phyloP scores from a whole-genome alignment of 2,329 filamentous ascomycete species.

The Aspergillus novofumigatus region DNA sequence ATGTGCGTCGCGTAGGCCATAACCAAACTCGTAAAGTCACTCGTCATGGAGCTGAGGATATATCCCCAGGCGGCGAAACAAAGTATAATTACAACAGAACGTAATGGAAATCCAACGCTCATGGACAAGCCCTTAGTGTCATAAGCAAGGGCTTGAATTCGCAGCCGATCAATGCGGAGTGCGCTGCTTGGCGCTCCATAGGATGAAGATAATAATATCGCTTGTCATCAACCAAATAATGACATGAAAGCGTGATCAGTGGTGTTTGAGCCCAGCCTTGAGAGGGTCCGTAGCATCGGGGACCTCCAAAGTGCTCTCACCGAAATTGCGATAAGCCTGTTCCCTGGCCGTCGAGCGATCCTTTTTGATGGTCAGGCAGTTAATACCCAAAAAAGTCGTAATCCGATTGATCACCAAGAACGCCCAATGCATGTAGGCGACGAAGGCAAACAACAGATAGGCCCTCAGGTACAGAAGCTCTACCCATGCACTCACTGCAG shows the following conservation, averaged over 20 bases:
- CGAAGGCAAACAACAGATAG: slow-evolving; percentile 76
- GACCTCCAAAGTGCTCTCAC: slow-evolving; percentile 17
- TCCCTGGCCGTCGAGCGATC: slow-evolving; percentile 32
- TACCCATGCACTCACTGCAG: slow-evolving; percentile 58
- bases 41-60: not conserved
- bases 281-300: slow-evolving; percentile 2
- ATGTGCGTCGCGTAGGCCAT: slow-evolving; percentile 6
- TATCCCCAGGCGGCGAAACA: not conserved
- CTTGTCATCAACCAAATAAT: not conserved
- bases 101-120: not conserved
- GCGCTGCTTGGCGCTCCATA: not conserved
- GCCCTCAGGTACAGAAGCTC: slow-evolving; percentile 79
- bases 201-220: not conserved
- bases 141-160: not conserved
- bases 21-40: slow-evolving; percentile 1
- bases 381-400: slow-evolving; percentile 88
- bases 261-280: slow-evolving; percentile 14
- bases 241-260: slow-evolving; percentile 7
- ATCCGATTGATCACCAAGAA: slow-evolving; percentile 86
- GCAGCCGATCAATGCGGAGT: not conserved
- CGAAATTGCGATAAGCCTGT: slow-evolving; percentile 33
- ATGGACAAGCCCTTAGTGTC: not conserved
- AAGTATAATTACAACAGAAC: not conserved
- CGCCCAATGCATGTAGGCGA: slow-evolving; percentile 94
- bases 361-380: slow-evolving; percentile 75